Evolutionary conservation across 139 green algal genomes (phyloP).

Genomic region (Chlorella sp.): DNA sequence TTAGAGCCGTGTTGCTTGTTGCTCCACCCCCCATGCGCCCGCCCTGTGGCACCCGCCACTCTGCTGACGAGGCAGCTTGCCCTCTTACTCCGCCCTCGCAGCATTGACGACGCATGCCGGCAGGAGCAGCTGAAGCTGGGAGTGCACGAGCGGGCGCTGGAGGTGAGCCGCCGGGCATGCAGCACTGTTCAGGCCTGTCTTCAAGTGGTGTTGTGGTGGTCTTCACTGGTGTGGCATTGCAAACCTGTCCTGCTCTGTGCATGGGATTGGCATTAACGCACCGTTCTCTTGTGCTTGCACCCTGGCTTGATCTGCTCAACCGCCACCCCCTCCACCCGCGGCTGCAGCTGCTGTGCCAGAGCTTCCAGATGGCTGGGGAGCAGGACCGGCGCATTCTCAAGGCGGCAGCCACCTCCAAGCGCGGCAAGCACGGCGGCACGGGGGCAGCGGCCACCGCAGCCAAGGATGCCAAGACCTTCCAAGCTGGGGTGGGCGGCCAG

Average conservation of each 20-base stretch:
- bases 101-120: constrained; percentile 27
- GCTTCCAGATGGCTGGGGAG: constrained; percentile 20
- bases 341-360: constrained; percentile 25
- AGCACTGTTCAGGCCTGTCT: no score
- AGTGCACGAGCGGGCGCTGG: constrained; percentile 25
- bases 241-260: no score
- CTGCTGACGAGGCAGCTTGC: no score
- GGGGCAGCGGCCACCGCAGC: not conserved
- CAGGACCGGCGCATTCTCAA: constrained; percentile 30
- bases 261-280: no score
- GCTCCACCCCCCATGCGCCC: no score
- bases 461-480: constrained; percentile 27
- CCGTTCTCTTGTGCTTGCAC: no score
- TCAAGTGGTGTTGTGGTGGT: no score
- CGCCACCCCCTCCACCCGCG: not conserved
- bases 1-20: no score
- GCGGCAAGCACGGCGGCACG: constrained; percentile 9
- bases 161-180: not conserved
- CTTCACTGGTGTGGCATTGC: no score
- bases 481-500: constrained; percentile 19
- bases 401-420: constrained; percentile 20
- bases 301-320: no score
- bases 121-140: constrained; percentile 23
- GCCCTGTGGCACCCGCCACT: no score
- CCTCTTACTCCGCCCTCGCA: not conserved